A percentile compares a stretch with the other conserved stretches of the same genome.
phyloP scores from a whole-genome alignment of 176 grass and related monocot species.

The Phoenix dactylifera region DNA sequence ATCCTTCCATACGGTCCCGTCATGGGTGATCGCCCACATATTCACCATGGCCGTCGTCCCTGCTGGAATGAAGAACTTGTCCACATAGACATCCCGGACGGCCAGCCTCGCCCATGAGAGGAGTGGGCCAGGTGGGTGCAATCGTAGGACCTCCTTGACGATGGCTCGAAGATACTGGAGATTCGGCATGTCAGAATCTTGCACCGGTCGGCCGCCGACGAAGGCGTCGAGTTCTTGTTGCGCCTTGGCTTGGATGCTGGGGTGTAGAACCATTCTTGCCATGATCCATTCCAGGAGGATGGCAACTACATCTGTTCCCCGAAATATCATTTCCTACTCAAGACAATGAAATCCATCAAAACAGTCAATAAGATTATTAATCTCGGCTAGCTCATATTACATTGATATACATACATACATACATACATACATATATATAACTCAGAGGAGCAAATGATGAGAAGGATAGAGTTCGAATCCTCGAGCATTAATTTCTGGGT shows the following conservation, averaged over 20 bases:
- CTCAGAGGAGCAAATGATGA: too few species aligned
- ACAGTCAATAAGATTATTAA: too few species aligned
- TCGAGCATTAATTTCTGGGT: too few species aligned
- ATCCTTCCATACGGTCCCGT: slow-evolving; percentile 25
- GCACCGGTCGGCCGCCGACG: not conserved
- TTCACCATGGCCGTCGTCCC: slow-evolving; percentile 44
- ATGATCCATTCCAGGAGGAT: slow-evolving; percentile 39
- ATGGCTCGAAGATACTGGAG: slow-evolving; percentile 17
- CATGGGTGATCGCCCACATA: slow-evolving; percentile 43
- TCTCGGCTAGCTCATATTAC: too few species aligned
- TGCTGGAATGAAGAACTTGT: slow-evolving; percentile 13
- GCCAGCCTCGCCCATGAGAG: slow-evolving; percentile 36
- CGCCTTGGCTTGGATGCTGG: slow-evolving; percentile 20
- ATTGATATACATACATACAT: too few species aligned
- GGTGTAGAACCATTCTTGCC: slow-evolving; percentile 29
- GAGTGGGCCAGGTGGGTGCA: slow-evolving; percentile 35
- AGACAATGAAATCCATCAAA: too few species aligned
- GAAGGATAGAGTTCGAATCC: too few species aligned
- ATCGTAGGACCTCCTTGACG: slow-evolving; percentile 26
- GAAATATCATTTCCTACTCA: slow-evolving; percentile 34
- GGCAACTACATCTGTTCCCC: slow-evolving; percentile 29
- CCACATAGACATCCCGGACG: not conserved
- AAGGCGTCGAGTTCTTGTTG: slow-evolving; percentile 15
- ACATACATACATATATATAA: too few species aligned
- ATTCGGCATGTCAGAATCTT: not conserved